These are phyloP conservation scores for Pluteus cervinus DNA, from an alignment of 768 basidiomycete genomes.

Conservation along the genomic window DNA sequence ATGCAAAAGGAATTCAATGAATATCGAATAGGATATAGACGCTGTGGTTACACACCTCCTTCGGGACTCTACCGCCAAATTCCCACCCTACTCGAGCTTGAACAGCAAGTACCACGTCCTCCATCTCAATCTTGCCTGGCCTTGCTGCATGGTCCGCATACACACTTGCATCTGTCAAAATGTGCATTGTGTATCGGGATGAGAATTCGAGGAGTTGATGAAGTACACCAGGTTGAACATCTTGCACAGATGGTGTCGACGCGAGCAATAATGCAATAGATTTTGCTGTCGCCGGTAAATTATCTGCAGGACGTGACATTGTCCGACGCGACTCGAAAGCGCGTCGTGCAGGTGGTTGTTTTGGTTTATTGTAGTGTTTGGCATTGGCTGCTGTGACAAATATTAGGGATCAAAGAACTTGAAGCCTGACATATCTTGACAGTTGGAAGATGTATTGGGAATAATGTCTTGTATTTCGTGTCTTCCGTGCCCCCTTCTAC, in stretches of 20 bases:
- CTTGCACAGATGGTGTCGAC: conserved; percentile 78
- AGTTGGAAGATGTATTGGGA: no score
- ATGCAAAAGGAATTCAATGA: conserved; percentile 2
- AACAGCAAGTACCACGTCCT: conserved; percentile 75
- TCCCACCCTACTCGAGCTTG: conserved; percentile 93
- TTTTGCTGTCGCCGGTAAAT: conserved; percentile 79
- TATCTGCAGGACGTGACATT: conserved; percentile 51
- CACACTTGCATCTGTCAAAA: conserved; percentile 78
- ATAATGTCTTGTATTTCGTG: no score
- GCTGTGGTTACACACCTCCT: conserved; percentile 58
- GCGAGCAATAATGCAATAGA: conserved; percentile 80
- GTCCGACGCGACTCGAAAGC: conserved; percentile 7
- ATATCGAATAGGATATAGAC: conserved; percentile 1
- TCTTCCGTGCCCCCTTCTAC: no score
- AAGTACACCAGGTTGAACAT: conserved; percentile 80
- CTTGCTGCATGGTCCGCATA: conserved; percentile 85
- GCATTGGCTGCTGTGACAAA: neutral
- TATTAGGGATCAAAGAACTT: conserved; percentile 4
- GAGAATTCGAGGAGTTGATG: conserved; percentile 87
- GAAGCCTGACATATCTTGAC: conserved; percentile 1
- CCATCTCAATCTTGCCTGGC: conserved; percentile 74
- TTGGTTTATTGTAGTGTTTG: conserved; percentile 6
- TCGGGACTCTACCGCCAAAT: conserved; percentile 82
- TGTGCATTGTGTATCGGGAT: conserved; percentile 77
- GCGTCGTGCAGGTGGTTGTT: conserved; percentile 11